Conservation (phyloP, 2,329 filamentous ascomycete genomes). For the Sporothrix luriei region DNA sequence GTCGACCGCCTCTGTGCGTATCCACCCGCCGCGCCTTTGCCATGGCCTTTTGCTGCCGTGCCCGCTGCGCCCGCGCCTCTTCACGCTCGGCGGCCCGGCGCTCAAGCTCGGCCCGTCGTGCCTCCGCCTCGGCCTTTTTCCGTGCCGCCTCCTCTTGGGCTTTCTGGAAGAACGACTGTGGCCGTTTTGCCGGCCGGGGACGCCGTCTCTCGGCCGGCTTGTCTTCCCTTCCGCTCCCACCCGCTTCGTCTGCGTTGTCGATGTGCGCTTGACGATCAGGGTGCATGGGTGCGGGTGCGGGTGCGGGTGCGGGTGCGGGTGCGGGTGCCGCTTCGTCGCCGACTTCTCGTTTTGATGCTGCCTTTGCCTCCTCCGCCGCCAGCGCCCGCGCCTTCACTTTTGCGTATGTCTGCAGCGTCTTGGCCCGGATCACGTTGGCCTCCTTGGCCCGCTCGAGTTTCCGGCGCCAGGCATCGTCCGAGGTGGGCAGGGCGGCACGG, state of each 20-base stretch:
- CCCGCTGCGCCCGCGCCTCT: constrained; percentile 51
- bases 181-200: constrained; percentile 44
- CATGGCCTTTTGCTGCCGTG: constrained; percentile 55
- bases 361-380: constrained; percentile 25
- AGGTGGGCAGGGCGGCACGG: constrained; percentile 33
- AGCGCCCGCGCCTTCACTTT: constrained; percentile 71
- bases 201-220: constrained; percentile 25
- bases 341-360: constrained; percentile 21
- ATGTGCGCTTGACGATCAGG: constrained; percentile 49
- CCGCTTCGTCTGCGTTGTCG: constrained; percentile 39
- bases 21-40: constrained; percentile 65
- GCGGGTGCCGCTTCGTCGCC: constrained; percentile 18
- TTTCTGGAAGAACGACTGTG: constrained; percentile 32
- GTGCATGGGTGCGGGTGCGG: constrained; percentile 41
- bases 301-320: constrained; percentile 34
- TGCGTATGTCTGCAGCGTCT: constrained; percentile 88
- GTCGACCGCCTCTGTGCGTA: constrained; percentile 62
- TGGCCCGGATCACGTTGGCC: constrained; percentile 85
- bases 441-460: constrained; percentile 69
- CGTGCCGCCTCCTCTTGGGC: constrained; percentile 59
- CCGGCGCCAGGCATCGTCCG: constrained; percentile 35
- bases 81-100: constrained; percentile 66
- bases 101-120: constrained; percentile 62
- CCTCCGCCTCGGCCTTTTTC: constrained; percentile 50
- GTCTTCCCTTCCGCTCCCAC: constrained; percentile 15